Evolutionary conservation across 768 basidiomycete genomes (phyloP).

Genomic region (Inosperma sp.): DNA sequence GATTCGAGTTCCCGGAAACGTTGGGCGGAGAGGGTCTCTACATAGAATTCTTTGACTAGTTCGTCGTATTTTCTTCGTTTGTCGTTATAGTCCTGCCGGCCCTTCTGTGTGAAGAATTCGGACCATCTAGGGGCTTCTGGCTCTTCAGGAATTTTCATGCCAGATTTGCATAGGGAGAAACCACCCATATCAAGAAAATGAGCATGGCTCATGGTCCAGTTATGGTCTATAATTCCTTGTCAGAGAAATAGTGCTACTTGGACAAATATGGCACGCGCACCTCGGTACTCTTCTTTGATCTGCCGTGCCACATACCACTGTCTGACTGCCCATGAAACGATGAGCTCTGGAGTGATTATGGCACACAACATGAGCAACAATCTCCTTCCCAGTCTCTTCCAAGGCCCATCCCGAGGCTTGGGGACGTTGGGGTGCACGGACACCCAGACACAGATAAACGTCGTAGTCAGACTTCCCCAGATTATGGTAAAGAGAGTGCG

Average conservation of each 20-base stretch:
- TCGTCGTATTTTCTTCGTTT: conserved; percentile 10
- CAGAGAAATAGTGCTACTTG: not conserved
- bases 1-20: conserved; percentile 8
- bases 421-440: conserved; percentile 19
- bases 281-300: conserved; percentile 10
- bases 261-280: not conserved
- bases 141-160: not conserved
- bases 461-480: conserved; percentile 18
- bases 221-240: not conserved
- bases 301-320: conserved; percentile 16
- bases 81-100: conserved; percentile 10
- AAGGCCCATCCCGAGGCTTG: not conserved
- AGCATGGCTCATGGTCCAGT: not conserved
- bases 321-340: conserved; percentile 18
- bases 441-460: conserved; percentile 23
- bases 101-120: conserved; percentile 6
- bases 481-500: not conserved
- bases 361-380: conserved; percentile 6
- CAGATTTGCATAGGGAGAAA: not conserved
- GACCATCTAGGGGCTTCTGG: not conserved
- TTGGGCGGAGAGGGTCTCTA: not conserved
- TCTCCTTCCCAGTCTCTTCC: not conserved
- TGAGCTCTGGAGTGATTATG: conserved; percentile 17
- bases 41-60: not conserved
- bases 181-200: not conserved